Percentiles rank a stretch among this genome's conserved stretches.
Conservation (phyloP, 73 alveolate genomes). For the Halteria grandinella region DNA sequence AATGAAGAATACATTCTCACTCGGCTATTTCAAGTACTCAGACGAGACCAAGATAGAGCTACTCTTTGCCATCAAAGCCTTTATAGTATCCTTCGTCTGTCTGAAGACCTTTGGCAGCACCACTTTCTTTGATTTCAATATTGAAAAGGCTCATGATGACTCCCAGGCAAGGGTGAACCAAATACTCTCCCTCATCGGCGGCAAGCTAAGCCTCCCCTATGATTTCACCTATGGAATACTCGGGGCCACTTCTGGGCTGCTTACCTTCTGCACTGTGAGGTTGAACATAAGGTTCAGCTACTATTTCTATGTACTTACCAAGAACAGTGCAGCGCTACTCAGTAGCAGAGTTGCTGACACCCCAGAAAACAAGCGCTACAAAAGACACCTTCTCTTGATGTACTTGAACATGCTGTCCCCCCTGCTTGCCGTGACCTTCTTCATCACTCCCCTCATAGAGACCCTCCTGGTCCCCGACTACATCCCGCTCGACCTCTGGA, state of each 20-base stretch:
- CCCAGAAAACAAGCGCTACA: conserved; percentile 16
- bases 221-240: conserved; percentile 23
- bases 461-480: conserved; percentile 45
- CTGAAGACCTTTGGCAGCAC: not conserved
- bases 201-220: conserved; percentile 11
- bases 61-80: conserved; percentile 15
- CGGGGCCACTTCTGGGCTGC: not conserved
- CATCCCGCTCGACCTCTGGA: not conserved
- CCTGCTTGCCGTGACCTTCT: not conserved
- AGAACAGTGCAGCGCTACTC: not conserved
- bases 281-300: conserved; percentile 28
- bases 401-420: conserved; percentile 42
- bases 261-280: conserved; percentile 30
- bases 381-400: not conserved
- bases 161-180: conserved; percentile 21
- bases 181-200: conserved; percentile 18
- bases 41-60: conserved; percentile 57
- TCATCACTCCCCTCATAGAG: conserved; percentile 15
- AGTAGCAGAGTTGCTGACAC: not conserved
- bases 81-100: not conserved
- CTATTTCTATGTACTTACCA: conserved; percentile 51
- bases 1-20: conserved; percentile 32
- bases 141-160: conserved; percentile 39
- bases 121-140: conserved; percentile 28
- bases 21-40: not conserved